A percentile compares a stretch with the other conserved stretches of the same genome.
Conservation (phyloP, 1,284 basidiomycete genomes). For the Malassezia japonica region DNA sequence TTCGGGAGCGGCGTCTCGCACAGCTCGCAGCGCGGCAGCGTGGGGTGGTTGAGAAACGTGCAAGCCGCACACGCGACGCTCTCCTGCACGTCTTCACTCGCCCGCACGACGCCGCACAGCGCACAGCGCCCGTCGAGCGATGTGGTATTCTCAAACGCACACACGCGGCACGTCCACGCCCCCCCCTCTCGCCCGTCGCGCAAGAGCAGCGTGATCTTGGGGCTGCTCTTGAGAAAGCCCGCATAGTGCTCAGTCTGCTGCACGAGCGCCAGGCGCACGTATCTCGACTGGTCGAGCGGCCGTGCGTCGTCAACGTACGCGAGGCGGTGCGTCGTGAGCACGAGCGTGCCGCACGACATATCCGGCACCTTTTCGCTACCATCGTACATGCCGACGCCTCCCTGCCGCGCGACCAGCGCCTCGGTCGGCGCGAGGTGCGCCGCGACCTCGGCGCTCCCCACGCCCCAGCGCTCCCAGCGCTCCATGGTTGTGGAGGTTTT, state of each 20-base stretch:
- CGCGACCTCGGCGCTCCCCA: neutral
- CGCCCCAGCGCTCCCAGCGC: constrained; percentile 8
- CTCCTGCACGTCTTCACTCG: neutral
- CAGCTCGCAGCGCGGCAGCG: constrained; percentile 70
- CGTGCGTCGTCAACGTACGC: constrained; percentile 66
- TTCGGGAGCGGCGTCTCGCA: constrained; percentile 62
- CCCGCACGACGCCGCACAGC: constrained; percentile 28
- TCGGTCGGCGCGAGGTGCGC: constrained; percentile 23
- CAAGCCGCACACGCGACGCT: constrained; percentile 62
- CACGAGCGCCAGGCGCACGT: constrained; percentile 57
- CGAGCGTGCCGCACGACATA: constrained; percentile 63
- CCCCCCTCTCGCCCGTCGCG: neutral
- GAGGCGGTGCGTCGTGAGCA: constrained; percentile 73
- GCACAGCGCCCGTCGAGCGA: constrained; percentile 18
- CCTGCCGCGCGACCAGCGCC: constrained; percentile 34
- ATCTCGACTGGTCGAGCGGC: constrained; percentile 50
- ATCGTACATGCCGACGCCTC: constrained; percentile 41
- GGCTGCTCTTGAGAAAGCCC: constrained; percentile 77
- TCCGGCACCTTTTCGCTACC: constrained; percentile 66
- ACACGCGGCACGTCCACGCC: constrained; percentile 37
- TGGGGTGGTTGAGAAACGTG: constrained; percentile 81
- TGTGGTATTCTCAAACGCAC: constrained; percentile 25
- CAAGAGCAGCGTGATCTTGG: constrained; percentile 70
- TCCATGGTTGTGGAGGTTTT: constrained; percentile 5
- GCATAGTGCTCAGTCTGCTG: constrained; percentile 78